phyloP scores from a whole-genome alignment of 1,284 basidiomycete species.

The Phlebopus sp. region DNA sequence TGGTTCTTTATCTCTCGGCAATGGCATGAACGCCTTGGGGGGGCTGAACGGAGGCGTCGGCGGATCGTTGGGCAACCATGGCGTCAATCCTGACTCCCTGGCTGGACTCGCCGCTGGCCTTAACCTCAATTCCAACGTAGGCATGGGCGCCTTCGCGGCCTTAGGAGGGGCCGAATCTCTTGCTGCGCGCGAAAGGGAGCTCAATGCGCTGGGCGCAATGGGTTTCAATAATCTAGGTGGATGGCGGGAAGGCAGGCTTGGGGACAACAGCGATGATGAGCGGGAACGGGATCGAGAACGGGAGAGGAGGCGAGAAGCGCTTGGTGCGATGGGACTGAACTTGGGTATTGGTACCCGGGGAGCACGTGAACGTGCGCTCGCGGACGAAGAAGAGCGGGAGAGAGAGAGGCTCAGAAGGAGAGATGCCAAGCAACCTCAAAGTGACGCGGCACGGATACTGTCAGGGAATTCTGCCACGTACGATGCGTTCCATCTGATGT shows the following conservation, averaged over 20 bases:
- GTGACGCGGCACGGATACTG: constrained; percentile 36
- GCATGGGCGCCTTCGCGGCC: constrained; percentile 23
- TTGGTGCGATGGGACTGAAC: constrained; percentile 41
- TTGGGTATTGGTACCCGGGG: constrained; percentile 42
- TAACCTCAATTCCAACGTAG: constrained; percentile 28
- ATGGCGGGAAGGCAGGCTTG: constrained; percentile 35
- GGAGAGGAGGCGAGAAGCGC: constrained; percentile 40
- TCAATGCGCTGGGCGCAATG: constrained; percentile 47
- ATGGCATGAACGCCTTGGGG: constrained; percentile 18
- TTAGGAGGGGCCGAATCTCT: constrained; percentile 29
- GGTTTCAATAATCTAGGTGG: constrained; percentile 40
- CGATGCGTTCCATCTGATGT: constrained; percentile 74
- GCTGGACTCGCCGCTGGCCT: constrained; percentile 29
- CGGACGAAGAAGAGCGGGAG: constrained; percentile 61
- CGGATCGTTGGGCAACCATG: constrained; percentile 26
- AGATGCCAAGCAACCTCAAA: constrained; percentile 36
- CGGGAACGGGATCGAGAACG: constrained; percentile 37
- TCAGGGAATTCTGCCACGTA: constrained; percentile 52
- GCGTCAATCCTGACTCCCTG: constrained; percentile 33
- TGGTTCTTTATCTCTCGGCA: constrained; percentile 25
- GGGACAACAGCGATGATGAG: constrained; percentile 35
- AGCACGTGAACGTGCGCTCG: constrained; percentile 56
- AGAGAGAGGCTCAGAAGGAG: constrained; percentile 53
- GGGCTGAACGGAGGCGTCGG: constrained; percentile 31
- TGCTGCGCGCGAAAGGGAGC: constrained; percentile 47